phyloP scores from a whole-genome alignment of 1,139 yeast species.

The Blastobotrys illinoisensis region DNA sequence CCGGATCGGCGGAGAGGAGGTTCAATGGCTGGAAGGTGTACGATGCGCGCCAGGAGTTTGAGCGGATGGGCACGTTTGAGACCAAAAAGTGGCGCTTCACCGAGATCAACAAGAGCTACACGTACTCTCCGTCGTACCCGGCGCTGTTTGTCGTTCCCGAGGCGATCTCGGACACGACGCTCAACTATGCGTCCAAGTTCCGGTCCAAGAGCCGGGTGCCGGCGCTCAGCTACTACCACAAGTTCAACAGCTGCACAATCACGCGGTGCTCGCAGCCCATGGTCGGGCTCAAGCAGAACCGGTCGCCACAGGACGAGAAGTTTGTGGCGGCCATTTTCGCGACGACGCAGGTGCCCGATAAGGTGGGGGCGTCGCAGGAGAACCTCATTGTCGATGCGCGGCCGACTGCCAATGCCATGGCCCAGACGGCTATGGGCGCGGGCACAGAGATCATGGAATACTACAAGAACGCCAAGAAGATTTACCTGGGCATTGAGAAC shows the following conservation, averaged over 20 bases:
- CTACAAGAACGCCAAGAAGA: constrained; percentile 60
- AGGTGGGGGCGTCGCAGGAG: constrained; percentile 34
- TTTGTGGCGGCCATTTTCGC: constrained; percentile 66
- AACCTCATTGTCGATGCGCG: constrained; percentile 86
- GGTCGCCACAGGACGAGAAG: constrained; percentile 89
- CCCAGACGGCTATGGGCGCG: constrained; percentile 94
- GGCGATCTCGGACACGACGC: constrained; percentile 70
- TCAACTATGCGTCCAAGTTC: constrained; percentile 77
- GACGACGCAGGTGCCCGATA: constrained; percentile 23
- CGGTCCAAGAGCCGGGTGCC: constrained; percentile 86
- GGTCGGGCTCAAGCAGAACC: constrained; percentile 80
- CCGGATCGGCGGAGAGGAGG: constrained; percentile 49
- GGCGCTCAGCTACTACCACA: constrained; percentile 69
- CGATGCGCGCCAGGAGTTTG: constrained; percentile 57
- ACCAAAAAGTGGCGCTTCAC: constrained; percentile 63
- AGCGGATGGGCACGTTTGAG: constrained; percentile 43
- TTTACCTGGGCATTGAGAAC: constrained; percentile 87
- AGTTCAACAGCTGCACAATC: constrained; percentile 65
- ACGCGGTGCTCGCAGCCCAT: constrained; percentile 91
- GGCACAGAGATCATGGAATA: constrained; percentile 92
- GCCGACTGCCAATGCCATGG: constrained; percentile 92
- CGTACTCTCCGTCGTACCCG: constrained; percentile 76
- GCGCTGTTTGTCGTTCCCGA: constrained; percentile 60
- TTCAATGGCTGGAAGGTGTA: constrained; percentile 70
- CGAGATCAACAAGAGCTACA: constrained; percentile 55